Conservation (phyloP, 2,329 filamentous ascomycete species). For the Aspergillus ustus region DNA sequence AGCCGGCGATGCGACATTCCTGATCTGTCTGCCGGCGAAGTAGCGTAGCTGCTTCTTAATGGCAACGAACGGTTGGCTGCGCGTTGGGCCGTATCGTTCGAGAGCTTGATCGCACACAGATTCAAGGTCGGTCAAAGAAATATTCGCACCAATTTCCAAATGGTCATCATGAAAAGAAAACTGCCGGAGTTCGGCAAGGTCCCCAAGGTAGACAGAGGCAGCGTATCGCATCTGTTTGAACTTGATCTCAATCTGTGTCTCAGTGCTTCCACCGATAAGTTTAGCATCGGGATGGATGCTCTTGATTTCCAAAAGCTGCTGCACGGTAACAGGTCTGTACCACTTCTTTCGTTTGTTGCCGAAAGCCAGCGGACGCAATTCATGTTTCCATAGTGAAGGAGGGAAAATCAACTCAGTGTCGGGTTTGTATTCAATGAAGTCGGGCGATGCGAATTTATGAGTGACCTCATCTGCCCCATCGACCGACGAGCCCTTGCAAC, state of each 20-base stretch:
- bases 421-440: constrained; percentile 91
- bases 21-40: constrained; percentile 92
- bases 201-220: constrained; percentile 87
- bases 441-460: constrained; percentile 77
- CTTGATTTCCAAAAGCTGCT: constrained; percentile 92
- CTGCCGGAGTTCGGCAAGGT: constrained; percentile 85
- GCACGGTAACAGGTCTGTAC: constrained; percentile 85
- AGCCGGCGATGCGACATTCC: constrained; percentile 95
- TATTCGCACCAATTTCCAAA: constrained; percentile 91
- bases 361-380: constrained; percentile 80
- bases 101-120: constrained; percentile 79
- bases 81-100: constrained; percentile 71
- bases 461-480: constrained; percentile 39
- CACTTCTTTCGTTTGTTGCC: constrained; percentile 94
- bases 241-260: constrained; percentile 98
- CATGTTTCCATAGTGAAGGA: constrained; percentile 78
- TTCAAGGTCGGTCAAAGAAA: constrained; percentile 90
- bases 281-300: constrained; percentile 82
- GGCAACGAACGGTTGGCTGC: constrained; percentile 81
- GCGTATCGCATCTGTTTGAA: constrained; percentile 94
- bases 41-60: constrained; percentile 93
- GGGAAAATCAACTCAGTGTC: constrained; percentile 97
- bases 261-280: constrained; percentile 92
- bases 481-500: constrained; percentile 68
- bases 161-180: constrained; percentile 79